phyloP scores from a whole-genome alignment of 495 filamentous ascomycete species.

The Baudoinia panamericana region DNA sequence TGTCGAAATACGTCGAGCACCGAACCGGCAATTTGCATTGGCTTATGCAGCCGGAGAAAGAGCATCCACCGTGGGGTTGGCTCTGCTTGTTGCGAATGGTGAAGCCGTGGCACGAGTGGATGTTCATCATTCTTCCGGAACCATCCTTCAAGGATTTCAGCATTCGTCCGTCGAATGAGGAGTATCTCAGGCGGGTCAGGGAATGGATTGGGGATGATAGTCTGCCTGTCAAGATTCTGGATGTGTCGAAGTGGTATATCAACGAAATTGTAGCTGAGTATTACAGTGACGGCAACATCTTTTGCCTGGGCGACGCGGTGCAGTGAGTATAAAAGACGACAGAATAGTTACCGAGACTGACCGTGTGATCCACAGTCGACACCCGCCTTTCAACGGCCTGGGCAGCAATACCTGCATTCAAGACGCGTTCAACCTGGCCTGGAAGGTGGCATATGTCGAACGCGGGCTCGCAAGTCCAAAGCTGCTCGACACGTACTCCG shows the following conservation, averaged over 20 bases:
- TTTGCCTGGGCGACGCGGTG: constrained; percentile 41
- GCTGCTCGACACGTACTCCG: constrained; percentile 38
- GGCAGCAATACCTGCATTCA: constrained; percentile 44
- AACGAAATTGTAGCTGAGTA: constrained; percentile 39
- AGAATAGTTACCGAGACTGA: too few relatives aligned
- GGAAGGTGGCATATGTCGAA: constrained; percentile 42
- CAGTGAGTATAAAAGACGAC: too few relatives aligned
- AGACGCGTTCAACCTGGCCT: constrained; percentile 44
- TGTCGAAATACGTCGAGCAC: constrained; percentile 37
- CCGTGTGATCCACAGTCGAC: too few relatives aligned
- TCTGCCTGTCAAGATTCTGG: constrained; percentile 33
- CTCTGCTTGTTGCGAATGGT: constrained; percentile 37
- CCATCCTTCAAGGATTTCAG: constrained; percentile 27
- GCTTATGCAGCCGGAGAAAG: constrained; percentile 37
- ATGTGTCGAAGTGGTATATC: constrained; percentile 39
- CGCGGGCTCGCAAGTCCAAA: constrained; percentile 28
- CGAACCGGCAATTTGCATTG: constrained; percentile 46
- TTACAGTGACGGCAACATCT: constrained; percentile 27
- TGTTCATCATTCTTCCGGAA: constrained; percentile 39
- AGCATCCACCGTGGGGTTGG: constrained; percentile 34
- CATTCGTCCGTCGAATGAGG: constrained; percentile 28
- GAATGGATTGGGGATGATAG: constrained; percentile 41
- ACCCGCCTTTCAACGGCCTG: constrained; percentile 40
- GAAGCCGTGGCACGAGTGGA: constrained; percentile 45
- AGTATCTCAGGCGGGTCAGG: constrained; percentile 33